Percentiles rank a stretch among this genome's conserved stretches.
Evolutionary conservation across 2,329 filamentous ascomycete genomes (phyloP).

Genomic region (Colletotrichum tanaceti): DNA sequence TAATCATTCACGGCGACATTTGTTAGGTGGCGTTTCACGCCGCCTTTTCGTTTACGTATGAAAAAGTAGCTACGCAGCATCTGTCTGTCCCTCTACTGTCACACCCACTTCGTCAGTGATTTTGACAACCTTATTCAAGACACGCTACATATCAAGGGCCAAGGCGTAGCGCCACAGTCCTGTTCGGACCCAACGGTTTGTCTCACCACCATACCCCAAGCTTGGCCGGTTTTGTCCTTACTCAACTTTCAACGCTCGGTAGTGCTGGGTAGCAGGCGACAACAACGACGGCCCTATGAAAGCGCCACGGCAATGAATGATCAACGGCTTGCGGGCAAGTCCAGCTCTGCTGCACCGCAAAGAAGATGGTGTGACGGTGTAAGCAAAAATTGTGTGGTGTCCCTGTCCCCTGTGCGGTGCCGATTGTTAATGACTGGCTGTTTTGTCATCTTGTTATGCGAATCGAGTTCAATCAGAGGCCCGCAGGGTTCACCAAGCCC

Average conservation of each 20-base stretch:
- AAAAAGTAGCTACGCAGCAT: neutral
- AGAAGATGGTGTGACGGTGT: neutral
- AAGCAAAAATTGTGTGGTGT: neutral
- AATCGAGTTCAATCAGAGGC: neutral
- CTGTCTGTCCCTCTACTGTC: too few relatives aligned
- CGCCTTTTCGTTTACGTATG: neutral
- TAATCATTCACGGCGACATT: too few relatives aligned
- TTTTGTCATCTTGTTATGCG: too few relatives aligned
- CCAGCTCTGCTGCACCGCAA: neutral
- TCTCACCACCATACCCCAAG: slow-evolving; percentile 5
- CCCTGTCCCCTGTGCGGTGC: neutral
- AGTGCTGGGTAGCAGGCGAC: neutral
- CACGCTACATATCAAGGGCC: too few relatives aligned
- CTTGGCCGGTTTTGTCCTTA: slow-evolving; percentile 6
- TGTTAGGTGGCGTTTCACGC: neutral
- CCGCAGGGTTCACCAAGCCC: neutral
- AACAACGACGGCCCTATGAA: neutral
- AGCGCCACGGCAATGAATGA: slow-evolving; percentile 6
- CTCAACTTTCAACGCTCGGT: neutral
- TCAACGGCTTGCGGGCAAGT: slow-evolving; percentile 11
- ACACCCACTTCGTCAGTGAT: neutral
- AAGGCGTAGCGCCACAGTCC: slow-evolving; percentile 1
- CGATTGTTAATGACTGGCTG: neutral
- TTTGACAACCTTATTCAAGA: neutral
- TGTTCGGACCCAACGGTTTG: slow-evolving; percentile 3